Percentiles rank a stretch among this genome's conserved stretches.
Conservation (phyloP, 169 alveolate species). For the Eimeria brunetti region DNA sequence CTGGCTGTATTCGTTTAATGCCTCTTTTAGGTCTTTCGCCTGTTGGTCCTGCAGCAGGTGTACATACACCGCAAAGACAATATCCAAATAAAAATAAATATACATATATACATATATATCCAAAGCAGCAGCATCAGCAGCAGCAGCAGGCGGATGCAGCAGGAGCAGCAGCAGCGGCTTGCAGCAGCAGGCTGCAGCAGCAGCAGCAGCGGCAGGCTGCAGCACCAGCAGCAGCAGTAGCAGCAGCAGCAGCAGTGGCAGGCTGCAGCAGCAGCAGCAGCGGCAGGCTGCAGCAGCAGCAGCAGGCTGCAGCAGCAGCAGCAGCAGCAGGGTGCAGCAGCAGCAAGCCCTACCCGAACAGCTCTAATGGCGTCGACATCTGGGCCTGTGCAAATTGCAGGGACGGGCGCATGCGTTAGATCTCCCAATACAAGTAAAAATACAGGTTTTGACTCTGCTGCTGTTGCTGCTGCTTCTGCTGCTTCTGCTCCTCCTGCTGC, state of each 20-base stretch:
- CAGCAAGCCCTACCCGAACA: conserved; percentile 31
- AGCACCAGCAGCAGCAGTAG: neutral
- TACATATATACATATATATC: too few species aligned
- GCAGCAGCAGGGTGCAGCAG: too few species aligned
- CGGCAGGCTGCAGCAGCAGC: neutral
- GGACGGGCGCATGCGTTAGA: conserved; percentile 63
- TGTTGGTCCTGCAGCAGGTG: conserved; percentile 46
- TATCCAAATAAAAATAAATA: too few species aligned
- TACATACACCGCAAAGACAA: neutral
- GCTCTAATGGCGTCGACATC: neutral
- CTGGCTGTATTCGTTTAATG: conserved; percentile 2
- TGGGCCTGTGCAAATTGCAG: neutral
- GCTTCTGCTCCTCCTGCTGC: too few species aligned
- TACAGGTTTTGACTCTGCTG: neutral
- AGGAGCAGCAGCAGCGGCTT: neutral
- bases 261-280: neutral
- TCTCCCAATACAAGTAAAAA: conserved; percentile 29
- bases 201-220: neutral
- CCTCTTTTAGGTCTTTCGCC: conserved; percentile 1
- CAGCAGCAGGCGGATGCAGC: neutral
- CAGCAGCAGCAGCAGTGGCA: conserved; percentile 3
- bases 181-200: neutral
- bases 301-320: too few species aligned
- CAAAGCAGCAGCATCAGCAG: conserved; percentile 4
- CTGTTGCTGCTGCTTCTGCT: too few species aligned